Base-by-base conservation (phyloP, 345 rosid genomes). In the Rhodomyrtus tomentosa region DNA sequence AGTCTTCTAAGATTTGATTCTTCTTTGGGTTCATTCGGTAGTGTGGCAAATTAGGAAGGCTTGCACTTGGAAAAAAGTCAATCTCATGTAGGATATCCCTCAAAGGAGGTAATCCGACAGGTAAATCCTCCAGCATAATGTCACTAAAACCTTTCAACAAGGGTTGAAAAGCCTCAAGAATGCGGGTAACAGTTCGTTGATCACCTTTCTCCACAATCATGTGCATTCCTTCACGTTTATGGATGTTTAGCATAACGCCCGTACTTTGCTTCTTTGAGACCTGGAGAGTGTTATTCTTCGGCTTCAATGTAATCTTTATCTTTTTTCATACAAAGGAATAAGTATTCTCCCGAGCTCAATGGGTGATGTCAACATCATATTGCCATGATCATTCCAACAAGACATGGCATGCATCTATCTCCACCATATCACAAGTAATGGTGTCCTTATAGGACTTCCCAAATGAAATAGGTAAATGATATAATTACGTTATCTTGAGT, bases 11-110 rank as follows among this genome's bases (percentile, higher is more conserved):
- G 6, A 68, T 82, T 22, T 68, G 40, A 49, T 55, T 52, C 50
- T 86, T 83, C 21, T 82, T 20, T 8, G 82, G 80, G 6, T 82
- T 86, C 87, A 83, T 86, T 4, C 50, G 15, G 55, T 86, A 86
- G 55, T 85, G 84, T 5, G 72, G 21, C 27, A 82, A 21, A 73
- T 85, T 82, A 10, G 87, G 36, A 81, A 40, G 48, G 29, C 81
- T 68, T 0, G 81, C 84, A n/a, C 84, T 54, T 18, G 81, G 84
- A 48, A 81, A 8, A 10, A 85, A 38, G 32, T 82, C 74, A 68
- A 85, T 58, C 7, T 45, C 53, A 76, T 53, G 86, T 50, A 59
- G 51, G 7, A 85, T 80, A 50, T 85, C 83, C 38, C 84, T 14
- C 42, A 85, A 38, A 13, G 55, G 84, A 6, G 84, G 84, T 16